Evolutionary conservation across 805 yeast genomes (phyloP), one percentile per base, ranked within the genome.

Genomic region (Cyberlindnera petersonii): DNA sequence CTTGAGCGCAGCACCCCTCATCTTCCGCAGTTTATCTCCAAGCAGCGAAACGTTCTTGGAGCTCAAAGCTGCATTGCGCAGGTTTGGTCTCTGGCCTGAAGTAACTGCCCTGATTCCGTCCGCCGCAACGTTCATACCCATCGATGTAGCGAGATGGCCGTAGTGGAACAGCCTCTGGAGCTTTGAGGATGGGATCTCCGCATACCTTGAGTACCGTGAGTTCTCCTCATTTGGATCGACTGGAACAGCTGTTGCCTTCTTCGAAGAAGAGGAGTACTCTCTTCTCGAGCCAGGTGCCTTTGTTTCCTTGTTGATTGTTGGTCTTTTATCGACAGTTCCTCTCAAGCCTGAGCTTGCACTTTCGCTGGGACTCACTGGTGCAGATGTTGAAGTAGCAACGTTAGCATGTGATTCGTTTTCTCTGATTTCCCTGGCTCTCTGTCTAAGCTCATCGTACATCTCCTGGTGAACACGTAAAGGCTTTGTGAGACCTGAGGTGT

Each of bases 1-100:
- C 57, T 93, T 93, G 56, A 93, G 69, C 3, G 98, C 98, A 2
- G 98, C 98, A n/a, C 98, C 98, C 56, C 98, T 75, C 98, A 93
- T 93, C 56, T 86, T 79, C 36, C 93, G 77, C 52, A 93, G 78
- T 59, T 87, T 88, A 52, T 77, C 79, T 10, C 95, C 95, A 68
- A 93, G 77, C 37, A 94, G 63, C 53, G 91, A 96, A 30, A 93
- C 79, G 60, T 91, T 93, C 14, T 75, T 74, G 6, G 95, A 89
- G 4, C 86, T 81, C 51, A 93, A 68, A 2, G 94, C 67, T 31
- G 87, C 58, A 2, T 75, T 68, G 44, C 74, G 75, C 59, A 80
- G 58, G 24, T 74, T 61, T 7, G 80, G 69, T 0, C 67, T 52
- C 14, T 68, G 59, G 3, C 83, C 82, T 17, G 69, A 58, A 0